Percentiles rank a stretch among this genome's conserved stretches.
These are phyloP conservation scores for Syzygium aqueum DNA, from an alignment of 345 rosid species.

Conservation along the genomic window DNA sequence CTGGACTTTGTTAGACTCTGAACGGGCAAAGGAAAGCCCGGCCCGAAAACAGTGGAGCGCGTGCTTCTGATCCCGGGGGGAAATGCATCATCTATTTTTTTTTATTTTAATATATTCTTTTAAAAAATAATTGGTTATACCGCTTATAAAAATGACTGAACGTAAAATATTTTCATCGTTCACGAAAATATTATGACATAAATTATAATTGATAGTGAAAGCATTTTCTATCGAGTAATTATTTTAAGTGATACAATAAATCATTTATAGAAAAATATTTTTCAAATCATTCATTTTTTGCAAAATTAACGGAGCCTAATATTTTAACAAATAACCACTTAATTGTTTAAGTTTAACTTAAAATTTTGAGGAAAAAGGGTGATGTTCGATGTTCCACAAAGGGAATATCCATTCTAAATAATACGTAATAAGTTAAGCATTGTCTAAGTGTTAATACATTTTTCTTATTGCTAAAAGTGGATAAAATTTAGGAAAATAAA, in stretches of 20 bases:
- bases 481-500: not conserved
- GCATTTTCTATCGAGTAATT: too few species aligned
- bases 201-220: too few species aligned
- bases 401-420: not conserved
- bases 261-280: too few species aligned
- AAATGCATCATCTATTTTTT: not conserved
- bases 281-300: too few species aligned
- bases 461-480: not conserved
- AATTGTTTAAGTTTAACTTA: not conserved
- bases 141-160: too few species aligned
- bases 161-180: too few species aligned
- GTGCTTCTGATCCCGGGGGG: not conserved
- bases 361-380: not conserved
- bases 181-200: too few species aligned
- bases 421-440: not conserved
- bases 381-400: not conserved
- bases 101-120: too few species aligned
- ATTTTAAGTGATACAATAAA: too few species aligned
- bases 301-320: too few species aligned
- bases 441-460: not conserved
- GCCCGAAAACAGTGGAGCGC: not conserved
- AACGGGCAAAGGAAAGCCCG: not conserved
- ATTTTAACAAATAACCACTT: not conserved
- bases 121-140: too few species aligned
- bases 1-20: not conserved